These are phyloP conservation scores for Malus sieversii DNA, from an alignment of 306 rosid species.

Conservation along the genomic window DNA sequence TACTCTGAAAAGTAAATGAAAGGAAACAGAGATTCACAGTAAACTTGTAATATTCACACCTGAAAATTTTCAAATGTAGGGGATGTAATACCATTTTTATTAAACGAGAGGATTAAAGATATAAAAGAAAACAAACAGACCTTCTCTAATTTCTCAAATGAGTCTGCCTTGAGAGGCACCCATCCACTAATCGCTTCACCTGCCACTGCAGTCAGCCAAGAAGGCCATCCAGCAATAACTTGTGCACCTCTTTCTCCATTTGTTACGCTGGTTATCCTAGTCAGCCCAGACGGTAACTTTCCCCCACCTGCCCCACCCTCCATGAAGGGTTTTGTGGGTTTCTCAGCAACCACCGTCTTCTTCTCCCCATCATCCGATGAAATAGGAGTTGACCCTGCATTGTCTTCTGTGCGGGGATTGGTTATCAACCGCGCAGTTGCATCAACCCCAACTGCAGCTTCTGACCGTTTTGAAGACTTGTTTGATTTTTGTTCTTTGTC, in stretches of 20 bases:
- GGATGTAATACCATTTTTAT: neutral
- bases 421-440: constrained; percentile 35
- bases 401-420: constrained; percentile 13
- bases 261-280: constrained; percentile 25
- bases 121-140: constrained; percentile 17
- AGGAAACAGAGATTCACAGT: neutral
- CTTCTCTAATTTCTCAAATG: constrained; percentile 77
- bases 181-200: constrained; percentile 82
- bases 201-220: constrained; percentile 77
- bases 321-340: constrained; percentile 16
- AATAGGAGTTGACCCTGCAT: constrained; percentile 18
- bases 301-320: constrained; percentile 14
- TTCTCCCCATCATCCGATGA: constrained; percentile 32
- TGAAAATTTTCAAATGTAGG: neutral
- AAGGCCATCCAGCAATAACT: constrained; percentile 86
- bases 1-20: neutral
- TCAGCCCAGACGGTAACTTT: constrained; percentile 14
- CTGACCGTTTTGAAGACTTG: constrained; percentile 25
- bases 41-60: neutral
- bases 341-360: constrained; percentile 12
- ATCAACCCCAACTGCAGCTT: constrained; percentile 20
- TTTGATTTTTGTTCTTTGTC: constrained; percentile 24
- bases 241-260: constrained; percentile 59
- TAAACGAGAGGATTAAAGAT: neutral
- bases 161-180: constrained; percentile 76